A percentile compares a stretch with the other conserved stretches of the same genome.
Conservation (phyloP, 2,329 filamentous ascomycete species). For the Colletotrichum tofieldiae region DNA sequence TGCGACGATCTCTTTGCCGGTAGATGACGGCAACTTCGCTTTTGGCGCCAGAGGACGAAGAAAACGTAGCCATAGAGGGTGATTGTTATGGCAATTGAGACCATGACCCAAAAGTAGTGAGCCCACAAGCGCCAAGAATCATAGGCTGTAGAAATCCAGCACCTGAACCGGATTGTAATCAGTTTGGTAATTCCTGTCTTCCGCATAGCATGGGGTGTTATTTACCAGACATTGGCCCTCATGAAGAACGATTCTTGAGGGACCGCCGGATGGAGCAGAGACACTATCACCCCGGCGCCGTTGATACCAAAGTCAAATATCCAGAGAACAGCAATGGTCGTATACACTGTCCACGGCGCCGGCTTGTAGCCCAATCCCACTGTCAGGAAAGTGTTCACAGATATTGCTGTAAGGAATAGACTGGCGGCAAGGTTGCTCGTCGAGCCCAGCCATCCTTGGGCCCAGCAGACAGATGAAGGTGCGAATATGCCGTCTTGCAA, state of each 20-base stretch:
- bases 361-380: constrained; percentile 67
- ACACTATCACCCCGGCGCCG: constrained; percentile 9
- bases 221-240: constrained; percentile 40
- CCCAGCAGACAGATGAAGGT: constrained; percentile 63
- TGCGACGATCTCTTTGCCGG: constrained; percentile 5
- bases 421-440: constrained; percentile 71
- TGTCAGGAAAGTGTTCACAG: constrained; percentile 70
- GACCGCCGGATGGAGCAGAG: constrained; percentile 5
- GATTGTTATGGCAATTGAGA: constrained; percentile 55
- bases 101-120: constrained; percentile 76
- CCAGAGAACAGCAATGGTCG: constrained; percentile 63
- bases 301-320: constrained; percentile 52
- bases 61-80: constrained; percentile 59
- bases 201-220: accelerated
- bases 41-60: constrained; percentile 50
- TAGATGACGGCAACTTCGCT: constrained; percentile 32
- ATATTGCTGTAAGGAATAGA: constrained; percentile 71
- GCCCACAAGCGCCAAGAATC: constrained; percentile 68
- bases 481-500: constrained; percentile 63
- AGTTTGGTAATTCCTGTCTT: neutral
- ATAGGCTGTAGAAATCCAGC: constrained; percentile 73
- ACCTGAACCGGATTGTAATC: constrained; percentile 54
- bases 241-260: constrained; percentile 38
- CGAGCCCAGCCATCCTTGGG: constrained; percentile 71
- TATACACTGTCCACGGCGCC: constrained; percentile 60